These are phyloP conservation scores for Daldinia caldariorum DNA, from an alignment of 495 filamentous ascomycete species.

Conservation along the genomic window DNA sequence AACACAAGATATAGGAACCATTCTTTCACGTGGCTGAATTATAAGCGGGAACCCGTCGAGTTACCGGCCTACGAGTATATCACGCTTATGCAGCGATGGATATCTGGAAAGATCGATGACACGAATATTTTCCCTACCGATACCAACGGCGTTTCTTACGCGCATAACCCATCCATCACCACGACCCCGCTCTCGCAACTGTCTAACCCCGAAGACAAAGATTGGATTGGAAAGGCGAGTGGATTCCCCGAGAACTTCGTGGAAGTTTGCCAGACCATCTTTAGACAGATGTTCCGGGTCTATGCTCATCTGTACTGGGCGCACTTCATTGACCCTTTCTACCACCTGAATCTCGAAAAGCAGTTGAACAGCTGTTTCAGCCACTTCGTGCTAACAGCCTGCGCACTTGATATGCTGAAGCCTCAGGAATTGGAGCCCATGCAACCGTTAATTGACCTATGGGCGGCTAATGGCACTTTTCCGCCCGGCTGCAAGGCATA, in stretches of 20 bases:
- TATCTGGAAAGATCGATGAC: constrained; percentile 89
- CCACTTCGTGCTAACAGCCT: constrained; percentile 89
- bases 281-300: constrained; percentile 96
- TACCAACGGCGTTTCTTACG: constrained; percentile 63
- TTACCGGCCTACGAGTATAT: constrained; percentile 88
- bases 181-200: constrained; percentile 70
- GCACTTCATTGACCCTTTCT: constrained; percentile 83
- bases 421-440: constrained; percentile 91
- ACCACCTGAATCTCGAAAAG: constrained; percentile 82
- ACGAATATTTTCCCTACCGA: constrained; percentile 86
- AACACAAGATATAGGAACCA: constrained; percentile 65
- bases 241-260: constrained; percentile 89
- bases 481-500: constrained; percentile 73
- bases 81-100: constrained; percentile 91
- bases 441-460: constrained; percentile 90
- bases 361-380: constrained; percentile 95
- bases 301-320: constrained; percentile 92
- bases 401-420: constrained; percentile 81
- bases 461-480: constrained; percentile 84
- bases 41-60: constrained; percentile 69
- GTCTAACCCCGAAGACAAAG: constrained; percentile 64
- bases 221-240: constrained; percentile 87
- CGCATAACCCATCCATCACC: constrained; percentile 64
- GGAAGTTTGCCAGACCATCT: constrained; percentile 86
- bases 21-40: constrained; percentile 91